Evolutionary conservation across 2,329 filamentous ascomycete genomes (phyloP), one percentile per base, ranked within the genome.

Genomic region (Talaromyces sp.): DNA sequence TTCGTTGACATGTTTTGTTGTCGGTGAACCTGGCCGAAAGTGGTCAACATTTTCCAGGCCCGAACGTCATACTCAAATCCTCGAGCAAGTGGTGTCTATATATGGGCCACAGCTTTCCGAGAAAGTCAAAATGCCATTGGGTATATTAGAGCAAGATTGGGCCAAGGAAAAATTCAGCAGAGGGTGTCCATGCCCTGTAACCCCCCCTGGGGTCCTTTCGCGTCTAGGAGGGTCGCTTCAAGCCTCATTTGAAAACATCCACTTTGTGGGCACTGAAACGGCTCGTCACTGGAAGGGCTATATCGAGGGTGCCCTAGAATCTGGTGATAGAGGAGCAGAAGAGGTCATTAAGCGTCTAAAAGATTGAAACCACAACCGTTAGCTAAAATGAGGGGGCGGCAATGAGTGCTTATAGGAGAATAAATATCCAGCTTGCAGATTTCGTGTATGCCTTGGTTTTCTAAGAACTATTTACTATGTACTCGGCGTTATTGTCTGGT

Each of bases 251-350:
- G 72, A 77, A 5, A 74, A 80, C 34, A 31, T 85, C 3, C 79
- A 85, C 65, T 86, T 85, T 65, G 82, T 78, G 2, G 83, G 84
- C 0, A 85, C 83, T 0, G 84, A 86, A 72, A 82, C 79, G 0
- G 77, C 79, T 0, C 73, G 67, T 2, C 77, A 81, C 61, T 86
- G 83, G 83, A 82, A 81, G 60, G 83, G 83, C 0, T 85, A 85
- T 66, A 85, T 86, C 82, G 84, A 86, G 63, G 84, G 84, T 1
- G 84, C 84, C 0, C 72, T 86, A 10, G 66, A 78, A 5, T 79
- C 74, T 56, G 83, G 84, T 1, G 74, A 83, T 61, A 70, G 79
- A 14, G 83, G 75, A 1, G 82, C 82, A 0, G 68, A 69, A 40
- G 80, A 85, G 66, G 78, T 83, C 3, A 61, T 80, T 4, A 63